Percentiles rank a stretch among this genome's conserved stretches.
phyloP scores from a whole-genome alignment of 2,329 filamentous ascomycete species.

The Microsporum ferrugineum region DNA sequence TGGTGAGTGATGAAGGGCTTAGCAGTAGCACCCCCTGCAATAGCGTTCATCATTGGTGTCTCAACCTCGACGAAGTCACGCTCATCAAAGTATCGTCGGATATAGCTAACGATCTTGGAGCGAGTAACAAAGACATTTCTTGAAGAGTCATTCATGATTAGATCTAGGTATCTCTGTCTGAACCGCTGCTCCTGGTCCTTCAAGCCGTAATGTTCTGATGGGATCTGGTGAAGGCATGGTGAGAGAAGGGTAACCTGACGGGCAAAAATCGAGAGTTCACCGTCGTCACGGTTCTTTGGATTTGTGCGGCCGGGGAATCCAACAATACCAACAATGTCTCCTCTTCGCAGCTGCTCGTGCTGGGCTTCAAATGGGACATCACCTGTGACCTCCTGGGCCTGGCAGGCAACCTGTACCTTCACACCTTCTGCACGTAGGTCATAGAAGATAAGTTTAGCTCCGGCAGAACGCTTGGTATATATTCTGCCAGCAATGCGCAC shows the following conservation, averaged over 20 bases:
- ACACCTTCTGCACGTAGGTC: conserved; percentile 65
- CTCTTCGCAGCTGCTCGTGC: conserved; percentile 77
- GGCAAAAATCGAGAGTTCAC: conserved; percentile 90
- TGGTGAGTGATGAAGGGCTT: conserved; percentile 92
- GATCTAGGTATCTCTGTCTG: conserved; percentile 85
- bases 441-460: conserved; percentile 83
- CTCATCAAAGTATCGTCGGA: conserved; percentile 78
- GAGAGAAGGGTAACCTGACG: conserved; percentile 74
- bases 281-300: conserved; percentile 78
- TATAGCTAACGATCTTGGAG: conserved; percentile 76
- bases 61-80: conserved; percentile 88
- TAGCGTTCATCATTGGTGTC: conserved; percentile 94
- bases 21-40: conserved; percentile 89
- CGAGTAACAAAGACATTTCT: conserved; percentile 75
- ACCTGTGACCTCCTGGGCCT: conserved; percentile 64
- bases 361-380: conserved; percentile 68
- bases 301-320: conserved; percentile 76
- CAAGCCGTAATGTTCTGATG: conserved; percentile 78
- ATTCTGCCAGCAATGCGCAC: conserved; percentile 75
- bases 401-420: conserved; percentile 85
- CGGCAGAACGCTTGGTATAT: conserved; percentile 73
- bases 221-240: conserved; percentile 82
- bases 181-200: conserved; percentile 90
- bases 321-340: conserved; percentile 82
- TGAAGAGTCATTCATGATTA: conserved; percentile 90